Evolutionary conservation across 2,329 filamentous ascomycete genomes (phyloP), one percentile per base, ranked within the genome.

Genomic region (Fusarium sambucinum): DNA sequence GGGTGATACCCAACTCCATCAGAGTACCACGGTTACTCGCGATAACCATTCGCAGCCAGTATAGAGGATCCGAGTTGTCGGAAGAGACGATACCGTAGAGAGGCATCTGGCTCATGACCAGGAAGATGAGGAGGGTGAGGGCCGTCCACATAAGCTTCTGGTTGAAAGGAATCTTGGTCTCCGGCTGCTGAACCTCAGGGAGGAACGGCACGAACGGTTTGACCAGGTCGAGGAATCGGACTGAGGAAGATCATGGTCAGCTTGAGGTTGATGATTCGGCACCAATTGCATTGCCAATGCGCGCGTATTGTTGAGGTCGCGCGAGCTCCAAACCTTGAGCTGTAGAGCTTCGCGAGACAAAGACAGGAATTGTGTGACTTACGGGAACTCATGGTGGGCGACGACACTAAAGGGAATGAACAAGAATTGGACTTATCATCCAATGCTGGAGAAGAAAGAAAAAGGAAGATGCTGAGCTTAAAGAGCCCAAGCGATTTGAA

Each of bases 61-160:
- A 99, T 77, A 99, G 87, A 75, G 96, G 96, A 85, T 99, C 96
- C 66, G 96, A 98, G 76, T 94, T 97, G 83, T 96, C 92, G 77
- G 96, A 99, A 58, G 96, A 99, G 79, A 99, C 96, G 82, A 99
- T 99, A 84, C 96, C 96, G 85, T 99, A 99, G 68, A 96, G 85
- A 71, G 96, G 94, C 96, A 99, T 98, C 86, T 97, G 96, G 85
- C 94, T 97, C 96, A 99, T 99, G 83, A 99, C 94, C 87, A 99
- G 86, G 89, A 99, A 99, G 85, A 98, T 96, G 81, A 99, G 86
- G 76, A 99, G 89, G 72, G 96, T 98, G 80, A 95, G 89, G 80
- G 91, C 92, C 72, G 92, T 96, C 92, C 92, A 96, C 92, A 95
- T 95, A 86, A 96, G 85, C 87, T 95, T 94, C 84, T 98, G 96